Conservation (phyloP, 208 protist genomes). For the Acanthamoeba healyi region DNA sequence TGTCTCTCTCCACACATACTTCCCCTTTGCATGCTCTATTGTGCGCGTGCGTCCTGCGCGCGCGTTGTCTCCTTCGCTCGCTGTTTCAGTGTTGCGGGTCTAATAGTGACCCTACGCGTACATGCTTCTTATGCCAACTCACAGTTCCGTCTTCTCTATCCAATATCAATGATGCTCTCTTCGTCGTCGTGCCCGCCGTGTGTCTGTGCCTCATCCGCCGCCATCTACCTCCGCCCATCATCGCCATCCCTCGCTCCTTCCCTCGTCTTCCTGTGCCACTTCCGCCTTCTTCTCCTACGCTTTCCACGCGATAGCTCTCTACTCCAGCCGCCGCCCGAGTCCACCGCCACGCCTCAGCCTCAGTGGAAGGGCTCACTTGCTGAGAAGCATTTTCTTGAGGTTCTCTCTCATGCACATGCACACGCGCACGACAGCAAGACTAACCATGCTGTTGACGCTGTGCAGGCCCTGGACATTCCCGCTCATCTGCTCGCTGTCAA, state of each 20-base stretch:
- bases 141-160: slow-evolving; percentile 46
- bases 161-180: not conserved
- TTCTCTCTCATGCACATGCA: not conserved
- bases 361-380: not conserved
- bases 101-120: not conserved
- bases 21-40: not conserved
- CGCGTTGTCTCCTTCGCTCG: not conserved
- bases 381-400: not conserved
- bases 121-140: not conserved
- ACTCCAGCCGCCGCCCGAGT: not conserved
- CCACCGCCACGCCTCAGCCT: no score
- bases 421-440: no score
- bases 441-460: not conserved
- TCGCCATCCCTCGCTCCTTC: not conserved
- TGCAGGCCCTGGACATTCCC: not conserved
- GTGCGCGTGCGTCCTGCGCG: not conserved
- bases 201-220: no score
- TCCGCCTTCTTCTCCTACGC: not conserved
- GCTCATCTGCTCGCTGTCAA: not conserved
- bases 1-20: not conserved
- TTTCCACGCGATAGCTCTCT: not conserved
- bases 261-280: not conserved
- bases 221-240: not conserved
- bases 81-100: not conserved
- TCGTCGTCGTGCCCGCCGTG: no score